Conservation (phyloP, 2,329 filamentous ascomycete species). For the Neopestalotiopsis sp. region DNA sequence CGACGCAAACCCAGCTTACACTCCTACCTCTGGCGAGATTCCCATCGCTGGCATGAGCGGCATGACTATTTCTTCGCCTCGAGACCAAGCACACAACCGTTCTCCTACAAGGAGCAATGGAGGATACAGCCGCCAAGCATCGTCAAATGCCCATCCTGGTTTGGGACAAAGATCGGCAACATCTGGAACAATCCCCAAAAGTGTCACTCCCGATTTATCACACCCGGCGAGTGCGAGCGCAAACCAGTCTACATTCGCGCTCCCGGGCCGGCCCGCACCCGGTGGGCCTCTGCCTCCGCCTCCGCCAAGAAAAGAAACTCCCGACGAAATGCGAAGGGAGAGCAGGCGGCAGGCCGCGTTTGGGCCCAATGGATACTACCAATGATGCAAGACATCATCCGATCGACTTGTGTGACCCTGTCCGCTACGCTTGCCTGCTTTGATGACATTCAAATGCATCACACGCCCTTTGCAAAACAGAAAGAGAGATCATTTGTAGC, state of each 20-base stretch:
- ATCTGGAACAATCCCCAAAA: slow-evolving; percentile 58
- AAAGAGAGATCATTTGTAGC: not conserved
- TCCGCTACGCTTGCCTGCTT: not conserved
- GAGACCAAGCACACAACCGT: slow-evolving; percentile 52
- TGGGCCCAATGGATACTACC: slow-evolving; percentile 41
- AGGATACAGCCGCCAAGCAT: slow-evolving; percentile 51
- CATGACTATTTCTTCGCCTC: slow-evolving; percentile 57
- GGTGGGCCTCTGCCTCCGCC: slow-evolving; percentile 64
- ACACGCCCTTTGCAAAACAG: not conserved
- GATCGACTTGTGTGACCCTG: slow-evolving; percentile 30
- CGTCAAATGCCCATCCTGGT: slow-evolving; percentile 54
- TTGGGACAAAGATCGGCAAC: slow-evolving; percentile 57
- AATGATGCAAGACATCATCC: slow-evolving; percentile 31
- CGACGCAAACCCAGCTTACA: slow-evolving; percentile 53
- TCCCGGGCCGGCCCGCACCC: slow-evolving; percentile 69
- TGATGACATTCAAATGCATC: not conserved
- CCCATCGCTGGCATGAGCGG: slow-evolving; percentile 57
- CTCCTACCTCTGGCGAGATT: slow-evolving; percentile 72
- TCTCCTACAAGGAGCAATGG: slow-evolving; percentile 56
- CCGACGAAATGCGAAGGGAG: slow-evolving; percentile 58
- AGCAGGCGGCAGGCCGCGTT: slow-evolving; percentile 59
- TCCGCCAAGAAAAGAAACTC: slow-evolving; percentile 61
- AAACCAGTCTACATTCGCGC: slow-evolving; percentile 58
- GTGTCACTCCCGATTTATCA: slow-evolving; percentile 40
- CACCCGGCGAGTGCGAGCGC: slow-evolving; percentile 48